Evolutionary conservation across 192 early-diverging fungal genomes (phyloP), one percentile per base, ranked within the genome.

Genomic region (Geranomyces variabilis): DNA sequence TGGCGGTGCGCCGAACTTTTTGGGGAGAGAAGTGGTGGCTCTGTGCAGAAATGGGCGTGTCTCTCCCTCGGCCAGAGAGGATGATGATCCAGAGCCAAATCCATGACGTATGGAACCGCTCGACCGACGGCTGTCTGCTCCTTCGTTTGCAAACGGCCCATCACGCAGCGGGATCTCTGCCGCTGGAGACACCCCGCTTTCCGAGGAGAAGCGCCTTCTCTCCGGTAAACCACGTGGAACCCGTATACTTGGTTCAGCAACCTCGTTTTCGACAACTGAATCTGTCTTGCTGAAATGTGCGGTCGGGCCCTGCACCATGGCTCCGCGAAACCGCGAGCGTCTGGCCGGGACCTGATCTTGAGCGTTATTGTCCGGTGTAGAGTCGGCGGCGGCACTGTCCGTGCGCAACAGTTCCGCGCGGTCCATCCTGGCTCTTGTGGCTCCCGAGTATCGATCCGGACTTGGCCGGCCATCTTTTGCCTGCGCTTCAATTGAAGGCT

Each of bases 1-100:
- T 68, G 55, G 45, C 21, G 66, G 14, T 46, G 66, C 22, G 28
- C 45, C 41, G 63, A 65, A 36, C 31, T 60, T 60, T 29, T 60
- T 60, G 28, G 21, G 63, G 43, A 36, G 63, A 36, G 63, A 60
- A 19, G 58, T 33, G 58, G 24, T 60, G 17, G 51, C 51, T 24
- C 51, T n/a, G 15, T 53, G 51, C 51, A 53, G 51, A 53, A 26
- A 53, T 24, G 51, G 51, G 7, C 51, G 36, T 41, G 36, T 10
- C 10, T 41, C 36, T 10, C 36, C 36, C 36, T 41, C 36, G 36
- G 36, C 36, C 36, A 41, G 36, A 3, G 36, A 41, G 36, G 36
- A 41, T 7, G 36, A 41, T 41, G 36, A 41, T 10, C 36, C 36
- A 10, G 36, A 3, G 36, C 36, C 36, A 41, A 41, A 41, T 41